Evolutionary conservation across 169 alveolate genomes (phyloP).

Genomic region (Plasmodium relictum): DNA sequence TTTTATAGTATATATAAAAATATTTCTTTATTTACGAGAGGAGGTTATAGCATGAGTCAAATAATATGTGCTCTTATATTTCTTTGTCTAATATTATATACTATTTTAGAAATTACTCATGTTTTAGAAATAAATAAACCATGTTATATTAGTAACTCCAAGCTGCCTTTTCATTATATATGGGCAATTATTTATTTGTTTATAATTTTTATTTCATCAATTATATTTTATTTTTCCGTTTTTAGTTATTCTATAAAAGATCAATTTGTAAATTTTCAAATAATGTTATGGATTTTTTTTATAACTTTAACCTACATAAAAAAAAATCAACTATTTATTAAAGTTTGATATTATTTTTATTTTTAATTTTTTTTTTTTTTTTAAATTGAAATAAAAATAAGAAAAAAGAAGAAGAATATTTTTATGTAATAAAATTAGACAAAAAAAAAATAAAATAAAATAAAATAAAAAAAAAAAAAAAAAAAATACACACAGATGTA

Average conservation of each 20-base stretch:
- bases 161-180: slow-evolving; percentile 43
- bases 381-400: slow-evolving; percentile 5
- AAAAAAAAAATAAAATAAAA: slow-evolving; percentile 4
- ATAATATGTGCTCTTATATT: slow-evolving; percentile 66
- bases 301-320: slow-evolving; percentile 52
- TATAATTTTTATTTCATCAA: slow-evolving; percentile 67
- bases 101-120: slow-evolving; percentile 67
- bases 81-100: slow-evolving; percentile 66
- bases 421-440: slow-evolving; percentile 7
- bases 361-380: slow-evolving; percentile 12
- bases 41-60: slow-evolving; percentile 51
- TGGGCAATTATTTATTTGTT: slow-evolving; percentile 72
- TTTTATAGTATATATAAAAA: slow-evolving; percentile 48
- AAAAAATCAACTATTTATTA: slow-evolving; percentile 64
- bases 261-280: slow-evolving; percentile 59
- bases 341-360: slow-evolving; percentile 5
- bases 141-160: slow-evolving; percentile 29
- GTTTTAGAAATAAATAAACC: slow-evolving; percentile 75
- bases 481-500: neutral
- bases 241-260: slow-evolving; percentile 63
- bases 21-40: slow-evolving; percentile 38
- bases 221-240: slow-evolving; percentile 70
- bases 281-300: slow-evolving; percentile 62
- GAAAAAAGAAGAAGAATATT: neutral
- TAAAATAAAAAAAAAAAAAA: neutral